These are phyloP conservation scores for Nissolia schottii DNA, from an alignment of 306 rosid genomes.

Conservation along the genomic window DNA sequence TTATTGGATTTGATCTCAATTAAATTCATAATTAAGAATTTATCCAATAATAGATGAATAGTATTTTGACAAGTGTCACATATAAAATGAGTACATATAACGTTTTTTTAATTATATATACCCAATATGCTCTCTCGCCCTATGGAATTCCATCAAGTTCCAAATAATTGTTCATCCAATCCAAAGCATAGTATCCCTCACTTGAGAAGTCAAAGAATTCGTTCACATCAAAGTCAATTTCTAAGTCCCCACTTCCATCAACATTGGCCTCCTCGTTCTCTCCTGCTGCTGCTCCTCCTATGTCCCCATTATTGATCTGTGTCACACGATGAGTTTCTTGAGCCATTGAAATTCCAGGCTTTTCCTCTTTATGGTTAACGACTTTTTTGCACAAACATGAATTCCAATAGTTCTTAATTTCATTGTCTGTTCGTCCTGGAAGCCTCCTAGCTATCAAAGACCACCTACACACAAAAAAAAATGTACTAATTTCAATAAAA, in stretches of 20 bases:
- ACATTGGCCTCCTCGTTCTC: not conserved
- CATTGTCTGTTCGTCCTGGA: constrained; percentile 48
- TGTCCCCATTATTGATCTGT: not conserved
- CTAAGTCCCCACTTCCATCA: not conserved
- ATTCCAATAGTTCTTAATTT: constrained; percentile 48
- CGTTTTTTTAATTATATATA: not conserved
- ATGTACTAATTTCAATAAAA: too few species aligned
- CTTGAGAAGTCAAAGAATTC: constrained; percentile 39
- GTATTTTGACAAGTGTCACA: not conserved
- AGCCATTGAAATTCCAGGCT: not conserved
- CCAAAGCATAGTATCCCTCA: constrained; percentile 32
- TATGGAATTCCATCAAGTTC: constrained; percentile 20
- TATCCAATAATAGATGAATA: too few species aligned
- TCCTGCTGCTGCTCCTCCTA: not conserved
- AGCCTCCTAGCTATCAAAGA: constrained; percentile 43
- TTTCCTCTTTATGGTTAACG: not conserved
- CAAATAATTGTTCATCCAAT: constrained; percentile 43
- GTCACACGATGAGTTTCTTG: not conserved
- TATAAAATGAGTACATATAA: not conserved
- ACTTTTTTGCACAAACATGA: constrained; percentile 16
- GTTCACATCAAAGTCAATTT: constrained; percentile 30
- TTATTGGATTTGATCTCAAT: too few species aligned
- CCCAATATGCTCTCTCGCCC: not conserved
- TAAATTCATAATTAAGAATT: too few species aligned
- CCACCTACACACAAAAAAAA: constrained; percentile 32